Percentiles rank a stretch among this genome's conserved stretches.
These are phyloP conservation scores for Crithidia sp. DNA, from an alignment of 208 protist species.

Conservation along the genomic window DNA sequence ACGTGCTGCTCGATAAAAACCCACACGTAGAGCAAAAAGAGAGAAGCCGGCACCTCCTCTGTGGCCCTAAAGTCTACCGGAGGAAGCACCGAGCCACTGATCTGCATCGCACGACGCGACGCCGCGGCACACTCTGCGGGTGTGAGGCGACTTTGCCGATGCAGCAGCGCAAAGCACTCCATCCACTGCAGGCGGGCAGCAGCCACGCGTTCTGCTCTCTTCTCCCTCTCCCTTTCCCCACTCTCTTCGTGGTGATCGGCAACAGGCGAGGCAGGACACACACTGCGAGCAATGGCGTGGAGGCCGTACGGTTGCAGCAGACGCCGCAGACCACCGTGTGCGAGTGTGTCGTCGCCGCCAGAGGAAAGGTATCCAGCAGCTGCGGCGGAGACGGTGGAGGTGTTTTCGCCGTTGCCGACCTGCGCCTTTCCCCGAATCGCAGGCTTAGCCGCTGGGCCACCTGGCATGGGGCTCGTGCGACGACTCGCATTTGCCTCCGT, in stretches of 20 bases:
- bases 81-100: constrained; percentile 4
- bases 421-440: neutral
- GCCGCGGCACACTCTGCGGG: constrained; percentile 13
- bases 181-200: constrained; percentile 27
- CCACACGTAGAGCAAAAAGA: constrained; percentile 28
- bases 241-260: no score
- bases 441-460: neutral
- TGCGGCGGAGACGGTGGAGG: no score
- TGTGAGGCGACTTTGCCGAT: constrained; percentile 41
- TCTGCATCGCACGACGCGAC: constrained; percentile 17
- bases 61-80: constrained; percentile 27
- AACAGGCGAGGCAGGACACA: neutral
- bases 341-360: constrained; percentile 14
- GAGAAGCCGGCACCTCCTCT: constrained; percentile 21
- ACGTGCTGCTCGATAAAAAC: constrained; percentile 49
- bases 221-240: neutral
- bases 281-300: constrained; percentile 22
- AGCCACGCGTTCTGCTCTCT: neutral
- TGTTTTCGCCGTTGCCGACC: no score
- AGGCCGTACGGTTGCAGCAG: constrained; percentile 33
- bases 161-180: constrained; percentile 42
- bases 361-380: no score
- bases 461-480: neutral
- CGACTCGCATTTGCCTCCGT: constrained; percentile 13
- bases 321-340: constrained; percentile 16